These are phyloP conservation scores for Eleusine coracana DNA, from an alignment of 176 grass and related monocot species.

Conservation along the genomic window DNA sequence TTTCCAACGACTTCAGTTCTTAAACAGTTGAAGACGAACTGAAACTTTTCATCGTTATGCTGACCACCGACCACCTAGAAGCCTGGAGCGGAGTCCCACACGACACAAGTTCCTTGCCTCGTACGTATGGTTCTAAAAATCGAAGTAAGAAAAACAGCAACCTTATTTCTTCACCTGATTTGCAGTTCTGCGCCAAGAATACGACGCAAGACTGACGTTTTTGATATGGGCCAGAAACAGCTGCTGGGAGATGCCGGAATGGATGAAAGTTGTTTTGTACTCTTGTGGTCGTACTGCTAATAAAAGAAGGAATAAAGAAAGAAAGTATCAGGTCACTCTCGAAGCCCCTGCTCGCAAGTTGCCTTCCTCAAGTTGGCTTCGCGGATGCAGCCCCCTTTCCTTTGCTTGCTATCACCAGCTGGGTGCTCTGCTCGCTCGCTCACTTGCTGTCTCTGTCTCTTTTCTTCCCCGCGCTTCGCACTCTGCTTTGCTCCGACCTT, in stretches of 20 bases:
- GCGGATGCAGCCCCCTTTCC: not conserved
- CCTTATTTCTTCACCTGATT: not conserved
- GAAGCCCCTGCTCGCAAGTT: not conserved
- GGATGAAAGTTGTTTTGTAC: not conserved
- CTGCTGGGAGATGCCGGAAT: not conserved
- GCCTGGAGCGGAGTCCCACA: not conserved
- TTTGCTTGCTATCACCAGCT: constrained; percentile 24
- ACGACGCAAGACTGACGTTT: not conserved
- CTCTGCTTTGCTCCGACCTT: constrained; percentile 1
- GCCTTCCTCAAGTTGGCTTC: not conserved
- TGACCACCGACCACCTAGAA: not conserved
- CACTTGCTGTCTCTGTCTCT: constrained; percentile 8
- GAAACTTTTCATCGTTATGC: not conserved
- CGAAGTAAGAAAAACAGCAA: not conserved
- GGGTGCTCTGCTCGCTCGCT: not conserved
- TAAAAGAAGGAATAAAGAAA: not conserved
- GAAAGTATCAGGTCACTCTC: constrained; percentile 34
- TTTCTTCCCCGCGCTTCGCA: not conserved
- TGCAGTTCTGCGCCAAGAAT: not conserved
- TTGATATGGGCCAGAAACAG: not conserved
- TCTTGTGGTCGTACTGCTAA: not conserved
- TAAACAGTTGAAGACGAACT: not conserved
- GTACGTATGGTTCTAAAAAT: too few relatives aligned
- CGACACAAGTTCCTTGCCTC: not conserved
- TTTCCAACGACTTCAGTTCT: not conserved